Percentiles rank a stretch among this genome's conserved stretches.
Conservation (phyloP, 805 yeast species). For the Alloascoidea africana region DNA sequence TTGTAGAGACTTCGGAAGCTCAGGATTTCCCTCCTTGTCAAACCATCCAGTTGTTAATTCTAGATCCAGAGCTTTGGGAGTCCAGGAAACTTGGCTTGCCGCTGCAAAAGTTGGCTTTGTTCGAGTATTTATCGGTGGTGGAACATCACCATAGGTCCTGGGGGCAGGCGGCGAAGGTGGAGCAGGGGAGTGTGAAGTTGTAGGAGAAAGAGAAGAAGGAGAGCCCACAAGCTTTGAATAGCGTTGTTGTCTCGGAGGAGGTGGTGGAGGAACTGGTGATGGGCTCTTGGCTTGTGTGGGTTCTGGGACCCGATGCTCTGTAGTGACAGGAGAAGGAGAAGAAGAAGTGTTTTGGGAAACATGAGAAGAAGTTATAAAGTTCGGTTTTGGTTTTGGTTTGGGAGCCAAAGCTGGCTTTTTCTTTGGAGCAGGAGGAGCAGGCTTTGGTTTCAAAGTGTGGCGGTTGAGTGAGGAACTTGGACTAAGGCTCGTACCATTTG, state of each 20-base stretch:
- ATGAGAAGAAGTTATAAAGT: too few species aligned
- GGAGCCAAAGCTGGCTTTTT: too few species aligned
- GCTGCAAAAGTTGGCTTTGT: slow-evolving; percentile 4
- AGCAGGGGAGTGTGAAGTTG: slow-evolving; percentile 3
- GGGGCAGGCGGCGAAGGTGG: slow-evolving; percentile 7
- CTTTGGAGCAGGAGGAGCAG: too few species aligned
- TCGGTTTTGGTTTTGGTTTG: too few species aligned
- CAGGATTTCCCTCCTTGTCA: slow-evolving; percentile 7
- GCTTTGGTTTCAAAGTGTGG: too few species aligned
- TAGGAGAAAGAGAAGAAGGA: slow-evolving; percentile 6
- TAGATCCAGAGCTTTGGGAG: slow-evolving; percentile 8
- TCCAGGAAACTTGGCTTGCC: slow-evolving; percentile 6
- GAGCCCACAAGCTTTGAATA: slow-evolving; percentile 1
- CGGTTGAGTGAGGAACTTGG: too few species aligned
- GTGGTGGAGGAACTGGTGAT: slow-evolving; percentile 5
- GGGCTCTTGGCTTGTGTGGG: too few species aligned
- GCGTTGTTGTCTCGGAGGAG: slow-evolving; percentile 4
- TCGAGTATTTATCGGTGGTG: slow-evolving; percentile 6
- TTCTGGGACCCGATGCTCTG: not conserved
- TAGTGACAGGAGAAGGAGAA: not conserved
- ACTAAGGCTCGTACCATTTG: too few species aligned
- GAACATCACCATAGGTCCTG: slow-evolving; percentile 2
- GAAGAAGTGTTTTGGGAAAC: too few species aligned
- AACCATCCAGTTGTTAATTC: slow-evolving; percentile 14
- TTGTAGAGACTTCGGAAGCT: slow-evolving; percentile 13